A percentile compares a stretch with the other conserved stretches of the same genome.
Evolutionary conservation across 805 yeast genomes (phyloP).

Genomic region (Candida boidinii): DNA sequence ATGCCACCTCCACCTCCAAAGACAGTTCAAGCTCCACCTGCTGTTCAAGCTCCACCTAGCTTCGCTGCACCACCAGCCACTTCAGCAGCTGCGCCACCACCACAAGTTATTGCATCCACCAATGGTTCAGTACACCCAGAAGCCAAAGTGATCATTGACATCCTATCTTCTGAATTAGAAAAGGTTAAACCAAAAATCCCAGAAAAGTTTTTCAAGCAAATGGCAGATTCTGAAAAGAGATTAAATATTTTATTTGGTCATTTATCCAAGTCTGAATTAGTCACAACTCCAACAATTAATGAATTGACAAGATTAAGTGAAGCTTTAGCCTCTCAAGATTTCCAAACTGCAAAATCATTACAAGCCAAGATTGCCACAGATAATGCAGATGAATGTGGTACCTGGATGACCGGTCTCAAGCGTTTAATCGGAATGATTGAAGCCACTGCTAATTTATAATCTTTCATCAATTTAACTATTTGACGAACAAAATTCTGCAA

Average conservation of each 20-base stretch:
- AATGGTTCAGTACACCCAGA: constrained; percentile 23
- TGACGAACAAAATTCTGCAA: not conserved
- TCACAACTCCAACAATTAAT: constrained; percentile 47
- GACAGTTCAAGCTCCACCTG: constrained; percentile 9
- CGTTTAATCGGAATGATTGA: constrained; percentile 73
- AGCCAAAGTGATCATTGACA: constrained; percentile 49
- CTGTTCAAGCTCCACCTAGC: too few species aligned
- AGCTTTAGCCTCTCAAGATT: constrained; percentile 47
- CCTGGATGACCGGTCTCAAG: constrained; percentile 90
- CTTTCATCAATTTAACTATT: not conserved
- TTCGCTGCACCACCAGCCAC: constrained; percentile 9
- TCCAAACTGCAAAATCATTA: constrained; percentile 45
- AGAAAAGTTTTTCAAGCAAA: constrained; percentile 62
- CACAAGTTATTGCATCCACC: constrained; percentile 7
- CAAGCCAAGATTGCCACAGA: constrained; percentile 55
- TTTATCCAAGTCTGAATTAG: constrained; percentile 61
- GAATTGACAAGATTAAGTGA: constrained; percentile 43
- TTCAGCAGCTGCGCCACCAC: constrained; percentile 3
- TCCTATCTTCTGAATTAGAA: constrained; percentile 44
- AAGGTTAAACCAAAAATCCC: constrained; percentile 69
- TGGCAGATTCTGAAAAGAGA: constrained; percentile 76
- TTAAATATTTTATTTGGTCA: constrained; percentile 68
- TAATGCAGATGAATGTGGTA: constrained; percentile 67
- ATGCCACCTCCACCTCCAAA: constrained; percentile 17
- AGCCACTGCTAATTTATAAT: constrained; percentile 15